These are phyloP conservation scores for Paraphaeosphaeria minitans DNA, from an alignment of 2,329 filamentous ascomycete genomes.

Conservation along the genomic window DNA sequence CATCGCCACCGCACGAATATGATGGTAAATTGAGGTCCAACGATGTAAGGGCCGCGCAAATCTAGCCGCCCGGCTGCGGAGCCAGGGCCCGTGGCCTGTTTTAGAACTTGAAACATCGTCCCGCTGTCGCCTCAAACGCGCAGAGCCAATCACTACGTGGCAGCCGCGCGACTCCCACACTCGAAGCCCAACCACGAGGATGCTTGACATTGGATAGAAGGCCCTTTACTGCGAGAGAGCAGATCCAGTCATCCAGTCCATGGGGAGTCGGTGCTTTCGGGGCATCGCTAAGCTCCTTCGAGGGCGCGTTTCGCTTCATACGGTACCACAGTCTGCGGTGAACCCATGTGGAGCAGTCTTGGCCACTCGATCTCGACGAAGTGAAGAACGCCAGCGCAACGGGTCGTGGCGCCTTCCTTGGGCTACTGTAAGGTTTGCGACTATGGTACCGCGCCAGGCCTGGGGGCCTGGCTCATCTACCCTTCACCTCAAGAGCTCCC, in stretches of 20 bases:
- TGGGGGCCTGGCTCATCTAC: constrained; percentile 21
- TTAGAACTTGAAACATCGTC: constrained; percentile 39
- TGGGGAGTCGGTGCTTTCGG: constrained; percentile 20
- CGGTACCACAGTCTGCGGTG: constrained; percentile 24
- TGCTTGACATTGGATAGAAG: constrained; percentile 23
- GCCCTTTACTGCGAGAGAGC: constrained; percentile 17
- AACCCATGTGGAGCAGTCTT: constrained; percentile 33
- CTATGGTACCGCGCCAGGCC: constrained; percentile 25
- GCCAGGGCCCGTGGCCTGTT: constrained; percentile 29
- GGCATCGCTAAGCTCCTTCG: constrained; percentile 24
- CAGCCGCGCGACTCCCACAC: constrained; percentile 33
- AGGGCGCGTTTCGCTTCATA: constrained; percentile 38
- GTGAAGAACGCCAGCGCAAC: constrained; percentile 35
- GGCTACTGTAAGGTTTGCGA: constrained; percentile 38
- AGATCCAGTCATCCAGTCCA: constrained; percentile 23
- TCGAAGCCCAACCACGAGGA: constrained; percentile 24
- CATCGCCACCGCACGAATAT: constrained; percentile 6
- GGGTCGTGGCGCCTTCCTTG: constrained; percentile 24
- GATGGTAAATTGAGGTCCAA: constrained; percentile 13
- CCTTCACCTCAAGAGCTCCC: constrained; percentile 24
- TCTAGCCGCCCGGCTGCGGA: constrained; percentile 38
- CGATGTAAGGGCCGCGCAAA: constrained; percentile 22
- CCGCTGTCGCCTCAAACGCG: constrained; percentile 29
- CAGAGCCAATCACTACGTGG: constrained; percentile 43
- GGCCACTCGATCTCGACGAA: constrained; percentile 38